Base-by-base conservation (phyloP, 352 stramenopile species). In the Hyaloperonospora brassicae region DNA sequence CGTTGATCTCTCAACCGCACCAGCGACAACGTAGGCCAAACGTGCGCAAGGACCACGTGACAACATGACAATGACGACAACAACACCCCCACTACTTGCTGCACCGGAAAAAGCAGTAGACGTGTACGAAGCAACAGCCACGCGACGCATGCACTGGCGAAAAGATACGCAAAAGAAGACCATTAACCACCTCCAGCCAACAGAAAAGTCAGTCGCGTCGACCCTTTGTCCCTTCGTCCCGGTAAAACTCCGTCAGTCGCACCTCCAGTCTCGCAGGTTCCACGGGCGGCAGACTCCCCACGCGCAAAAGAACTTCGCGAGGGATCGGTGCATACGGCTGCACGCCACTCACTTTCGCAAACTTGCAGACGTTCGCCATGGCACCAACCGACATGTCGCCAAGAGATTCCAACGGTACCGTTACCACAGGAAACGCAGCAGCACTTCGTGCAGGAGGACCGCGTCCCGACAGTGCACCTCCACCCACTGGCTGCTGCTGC, bases 231-330 rank as follows among this genome's bases (percentile, higher is more conserved):
- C 47, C 35, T 39, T 57, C 40, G 1, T 64, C 47, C 14, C 65
- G 69, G 57, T 84, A 86, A 57, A 78, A 86, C 50, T 84, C 76
- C 1, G 57, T 63, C 35, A 86, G 57, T 11, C 76, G 71, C 39
- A 79, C 76, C 43, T 83, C 73, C 10, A 84, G 57, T 47, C 76
- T 58, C 22, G 68, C 76, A 1, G 69, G 66, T 50, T 86, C 73
- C 8, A 84, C 64, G 0, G 47, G 57, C 30, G 71, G 64, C 17
- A 73, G 57, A n/a, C 45, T 60, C 14, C 56, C 50, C 0, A 69
- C 54, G n/a, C 62, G 63, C n/a, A 45, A 14, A 1, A 81, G 60
- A 27, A 81, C 44, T 39, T 79, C 69, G 1, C 13, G 43, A 13
- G 73, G 63, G 25, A 86, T 66, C 27, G 72, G 62, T 1, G 62